Percentiles rank a stretch among this genome's conserved stretches.
Conservation (phyloP, 768 basidiomycete species). For the Amanita fuliginea region DNA sequence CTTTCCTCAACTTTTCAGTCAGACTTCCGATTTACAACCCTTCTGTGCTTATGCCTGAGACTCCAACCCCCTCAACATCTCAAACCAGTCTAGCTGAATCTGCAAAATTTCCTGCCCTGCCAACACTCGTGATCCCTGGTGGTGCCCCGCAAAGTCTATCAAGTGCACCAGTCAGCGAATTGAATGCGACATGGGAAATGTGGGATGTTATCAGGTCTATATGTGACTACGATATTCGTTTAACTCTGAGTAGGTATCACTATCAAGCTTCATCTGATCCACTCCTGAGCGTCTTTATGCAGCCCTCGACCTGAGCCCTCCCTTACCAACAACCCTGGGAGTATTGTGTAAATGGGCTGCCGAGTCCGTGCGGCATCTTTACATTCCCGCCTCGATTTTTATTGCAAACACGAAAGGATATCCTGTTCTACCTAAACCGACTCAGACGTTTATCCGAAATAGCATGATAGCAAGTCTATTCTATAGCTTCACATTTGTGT, state of each 20-base stretch:
- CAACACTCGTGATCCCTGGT: slow-evolving; percentile 27
- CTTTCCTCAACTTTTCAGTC: slow-evolving; percentile 73
- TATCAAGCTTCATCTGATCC: slow-evolving; percentile 3
- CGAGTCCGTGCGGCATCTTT: slow-evolving; percentile 83
- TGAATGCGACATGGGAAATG: slow-evolving; percentile 91
- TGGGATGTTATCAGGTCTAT: slow-evolving; percentile 92
- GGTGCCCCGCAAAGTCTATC: slow-evolving; percentile 18
- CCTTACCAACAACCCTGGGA: slow-evolving; percentile 67
- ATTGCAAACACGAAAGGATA: slow-evolving; percentile 95
- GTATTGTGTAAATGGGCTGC: slow-evolving; percentile 85
- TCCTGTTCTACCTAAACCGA: slow-evolving; percentile 89
- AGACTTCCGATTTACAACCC: slow-evolving; percentile 79
- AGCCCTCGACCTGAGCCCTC: slow-evolving; percentile 91
- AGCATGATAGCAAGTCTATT: slow-evolving; percentile 64
- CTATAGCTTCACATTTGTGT: not conserved
- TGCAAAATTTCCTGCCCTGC: slow-evolving; percentile 13
- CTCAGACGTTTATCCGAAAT: slow-evolving; percentile 83
- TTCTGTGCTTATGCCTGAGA: slow-evolving; percentile 36
- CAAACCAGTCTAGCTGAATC: not conserved
- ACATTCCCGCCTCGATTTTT: slow-evolving; percentile 83
- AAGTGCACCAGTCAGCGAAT: slow-evolving; percentile 38
- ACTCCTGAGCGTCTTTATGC: slow-evolving; percentile 10
- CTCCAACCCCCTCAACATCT: slow-evolving; percentile 11
- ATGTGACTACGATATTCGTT: slow-evolving; percentile 71
- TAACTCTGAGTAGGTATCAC: slow-evolving; percentile 52